Evolutionary conservation across 2,329 filamentous ascomycete genomes (phyloP), one percentile per base, ranked within the genome.

Genomic region (Aspergillus pseudoglaucus): DNA sequence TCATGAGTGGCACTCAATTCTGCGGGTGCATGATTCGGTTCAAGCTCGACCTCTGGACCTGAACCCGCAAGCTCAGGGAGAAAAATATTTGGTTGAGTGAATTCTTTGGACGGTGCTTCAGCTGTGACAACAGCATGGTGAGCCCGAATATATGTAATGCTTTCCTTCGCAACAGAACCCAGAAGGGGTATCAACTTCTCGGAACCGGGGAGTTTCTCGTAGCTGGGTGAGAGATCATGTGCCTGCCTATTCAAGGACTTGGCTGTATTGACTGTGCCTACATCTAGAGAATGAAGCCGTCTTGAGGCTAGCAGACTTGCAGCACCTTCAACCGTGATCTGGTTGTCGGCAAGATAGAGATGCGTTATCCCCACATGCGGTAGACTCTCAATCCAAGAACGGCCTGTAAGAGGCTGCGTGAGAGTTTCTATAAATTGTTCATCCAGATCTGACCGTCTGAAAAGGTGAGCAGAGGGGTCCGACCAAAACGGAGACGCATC

Each of bases 301-400:
- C 65, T 68, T 6, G 78, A 78, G 43, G 73, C 65, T 9, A 82
- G 56, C 4, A 83, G 65, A 14, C 73, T 75, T 3, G 75, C 76
- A 5, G 79, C 64, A 0, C 78, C 79, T 58, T 81, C 78, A 0
- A 79, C 72, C 1, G 77, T 80, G 4, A 83, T 59, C 3, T 66
- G 56, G 48, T 83, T 84, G 6, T 73, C 72, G 3, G 79, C 72
- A 12, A 83, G 71, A 55, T 80, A 81, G 2, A 84, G 64, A 63
- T 84, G 80, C 0, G 80, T 83, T 33, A 83, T 73, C 2, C 81
- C 81, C 8, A 69, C 65, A 55, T 76, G 70, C 18, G 75, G 71
- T 1, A 76, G 66, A 53, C 80, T 74, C 54, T 83, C 79, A 23
- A 82, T 74, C 33, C 76, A 74, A 25, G 80, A 72, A 44, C 75